These are phyloP conservation scores for Abrus pulchellus DNA, from an alignment of 306 rosid genomes.

Conservation along the genomic window DNA sequence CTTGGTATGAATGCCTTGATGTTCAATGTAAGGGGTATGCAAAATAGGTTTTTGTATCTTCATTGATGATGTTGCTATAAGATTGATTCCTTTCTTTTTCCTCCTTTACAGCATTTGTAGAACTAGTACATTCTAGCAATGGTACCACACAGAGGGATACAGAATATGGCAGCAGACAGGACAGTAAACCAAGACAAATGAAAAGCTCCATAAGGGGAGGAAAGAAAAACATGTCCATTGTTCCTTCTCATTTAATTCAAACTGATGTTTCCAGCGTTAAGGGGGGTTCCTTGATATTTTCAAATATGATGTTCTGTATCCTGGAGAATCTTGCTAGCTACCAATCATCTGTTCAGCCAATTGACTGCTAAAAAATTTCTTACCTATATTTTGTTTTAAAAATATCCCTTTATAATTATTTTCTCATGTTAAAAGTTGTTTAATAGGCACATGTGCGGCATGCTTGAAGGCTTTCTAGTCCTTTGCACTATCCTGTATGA, in stretches of 20 bases:
- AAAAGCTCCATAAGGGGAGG: slow-evolving; percentile 68
- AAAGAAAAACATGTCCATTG: slow-evolving; percentile 64
- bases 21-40: slow-evolving; percentile 76
- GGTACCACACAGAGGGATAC: slow-evolving; percentile 78
- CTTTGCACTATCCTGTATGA: slow-evolving; percentile 1
- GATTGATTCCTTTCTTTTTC: slow-evolving; percentile 36
- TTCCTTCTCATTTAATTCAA: slow-evolving; percentile 89
- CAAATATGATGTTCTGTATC: slow-evolving; percentile 96
- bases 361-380: slow-evolving; percentile 25
- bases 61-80: slow-evolving; percentile 36
- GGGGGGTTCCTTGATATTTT: slow-evolving; percentile 76
- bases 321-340: slow-evolving; percentile 51
- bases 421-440: slow-evolving; percentile 8
- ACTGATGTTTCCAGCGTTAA: slow-evolving; percentile 88
- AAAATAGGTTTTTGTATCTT: slow-evolving; percentile 38
- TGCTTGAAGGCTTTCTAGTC: slow-evolving; percentile 21
- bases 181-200: slow-evolving; percentile 58
- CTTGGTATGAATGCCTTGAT: slow-evolving; percentile 97
- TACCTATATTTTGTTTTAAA: background rate
- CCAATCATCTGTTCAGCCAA: slow-evolving; percentile 35
- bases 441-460: background rate
- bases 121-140: slow-evolving; percentile 85
- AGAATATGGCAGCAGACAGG: slow-evolving; percentile 63
- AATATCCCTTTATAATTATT: background rate
- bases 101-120: slow-evolving; percentile 79